A percentile compares a stretch with the other conserved stretches of the same genome.
These are phyloP conservation scores for Melastoma candidum DNA, from an alignment of 441 rosid genomes.

Conservation along the genomic window DNA sequence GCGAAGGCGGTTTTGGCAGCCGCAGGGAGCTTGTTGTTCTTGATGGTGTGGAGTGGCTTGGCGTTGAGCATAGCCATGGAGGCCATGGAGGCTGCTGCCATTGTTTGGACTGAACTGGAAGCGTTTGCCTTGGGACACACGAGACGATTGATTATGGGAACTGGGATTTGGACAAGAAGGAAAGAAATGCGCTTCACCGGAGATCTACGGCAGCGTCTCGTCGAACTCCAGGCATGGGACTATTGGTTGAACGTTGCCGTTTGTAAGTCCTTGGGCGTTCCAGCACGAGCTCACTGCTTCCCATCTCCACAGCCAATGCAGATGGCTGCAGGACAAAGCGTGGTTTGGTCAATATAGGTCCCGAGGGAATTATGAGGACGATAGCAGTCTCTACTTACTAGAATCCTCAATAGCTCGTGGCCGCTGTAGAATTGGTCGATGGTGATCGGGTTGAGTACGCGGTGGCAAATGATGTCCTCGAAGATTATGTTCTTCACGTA, in stretches of 20 bases:
- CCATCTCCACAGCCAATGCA: constrained; percentile 5
- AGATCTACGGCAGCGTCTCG: no score
- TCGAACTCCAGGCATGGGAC: neutral
- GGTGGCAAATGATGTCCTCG: neutral
- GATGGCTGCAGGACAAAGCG: constrained; percentile 20
- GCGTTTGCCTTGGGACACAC: no score
- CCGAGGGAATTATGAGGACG: no score
- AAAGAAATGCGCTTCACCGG: no score
- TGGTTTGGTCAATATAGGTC: no score
- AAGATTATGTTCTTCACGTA: constrained; percentile 21
- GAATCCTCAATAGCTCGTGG: neutral
- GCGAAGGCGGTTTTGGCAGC: neutral
- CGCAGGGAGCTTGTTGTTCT: constrained; percentile 3
- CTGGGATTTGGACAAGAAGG: no score
- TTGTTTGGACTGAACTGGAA: constrained; percentile 9
- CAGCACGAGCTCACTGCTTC: constrained; percentile 21
- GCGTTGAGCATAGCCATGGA: constrained; percentile 51
- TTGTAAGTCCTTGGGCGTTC: constrained; percentile 25
- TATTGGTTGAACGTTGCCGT: constrained; percentile 17
- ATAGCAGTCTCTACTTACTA: neutral
- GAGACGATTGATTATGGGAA: no score
- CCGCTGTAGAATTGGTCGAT: constrained; percentile 32
- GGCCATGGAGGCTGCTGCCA: constrained; percentile 60
- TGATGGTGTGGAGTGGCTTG: constrained; percentile 38
- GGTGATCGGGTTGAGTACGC: constrained; percentile 25